Evolutionary conservation across 2,329 filamentous ascomycete genomes (phyloP).

Genomic region (Juglanconis oblonga): DNA sequence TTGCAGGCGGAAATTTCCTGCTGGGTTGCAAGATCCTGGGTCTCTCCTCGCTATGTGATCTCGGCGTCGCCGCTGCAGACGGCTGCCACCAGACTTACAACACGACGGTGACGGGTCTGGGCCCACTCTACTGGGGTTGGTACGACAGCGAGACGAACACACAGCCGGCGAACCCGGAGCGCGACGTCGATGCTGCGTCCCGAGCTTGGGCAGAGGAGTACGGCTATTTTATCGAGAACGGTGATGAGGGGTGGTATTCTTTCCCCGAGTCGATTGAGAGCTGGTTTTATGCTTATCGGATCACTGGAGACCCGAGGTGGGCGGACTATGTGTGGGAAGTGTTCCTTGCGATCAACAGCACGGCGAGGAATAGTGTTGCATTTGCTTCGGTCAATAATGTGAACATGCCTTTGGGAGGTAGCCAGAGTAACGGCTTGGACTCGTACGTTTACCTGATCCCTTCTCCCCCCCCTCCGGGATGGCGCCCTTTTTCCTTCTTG

Average conservation of each 20-base stretch:
- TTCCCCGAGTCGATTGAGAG: conserved; percentile 12
- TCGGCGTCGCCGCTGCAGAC: conserved; percentile 7
- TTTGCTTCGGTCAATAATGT: conserved; percentile 10
- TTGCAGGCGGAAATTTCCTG: conserved; percentile 5
- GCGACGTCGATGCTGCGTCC: conserved; percentile 4
- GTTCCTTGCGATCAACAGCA: conserved; percentile 8
- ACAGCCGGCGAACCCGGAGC: conserved; percentile 2
- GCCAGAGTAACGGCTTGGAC: conserved; percentile 7
- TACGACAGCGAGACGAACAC: conserved; percentile 4
- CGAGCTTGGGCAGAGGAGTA: conserved; percentile 6
- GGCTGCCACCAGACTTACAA: conserved; percentile 13
- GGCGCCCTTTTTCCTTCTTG: not conserved
- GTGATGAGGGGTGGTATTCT: conserved; percentile 2
- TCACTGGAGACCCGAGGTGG: conserved; percentile 8
- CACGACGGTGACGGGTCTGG: conserved; percentile 8
- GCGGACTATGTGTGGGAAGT: conserved; percentile 9
- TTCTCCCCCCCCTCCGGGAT: not conserved
- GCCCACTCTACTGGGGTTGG: conserved; percentile 6
- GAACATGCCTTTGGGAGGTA: conserved; percentile 11
- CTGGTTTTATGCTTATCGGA: conserved; percentile 13
- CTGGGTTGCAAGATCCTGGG: conserved; percentile 7
- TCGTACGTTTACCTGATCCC: too few relatives aligned
- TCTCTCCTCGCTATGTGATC: conserved; percentile 2
- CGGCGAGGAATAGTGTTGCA: conserved; percentile 7
- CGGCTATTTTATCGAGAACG: conserved; percentile 8